Base-by-base conservation (phyloP, 2,329 filamentous ascomycete genomes). In the Neonectria punicea region DNA sequence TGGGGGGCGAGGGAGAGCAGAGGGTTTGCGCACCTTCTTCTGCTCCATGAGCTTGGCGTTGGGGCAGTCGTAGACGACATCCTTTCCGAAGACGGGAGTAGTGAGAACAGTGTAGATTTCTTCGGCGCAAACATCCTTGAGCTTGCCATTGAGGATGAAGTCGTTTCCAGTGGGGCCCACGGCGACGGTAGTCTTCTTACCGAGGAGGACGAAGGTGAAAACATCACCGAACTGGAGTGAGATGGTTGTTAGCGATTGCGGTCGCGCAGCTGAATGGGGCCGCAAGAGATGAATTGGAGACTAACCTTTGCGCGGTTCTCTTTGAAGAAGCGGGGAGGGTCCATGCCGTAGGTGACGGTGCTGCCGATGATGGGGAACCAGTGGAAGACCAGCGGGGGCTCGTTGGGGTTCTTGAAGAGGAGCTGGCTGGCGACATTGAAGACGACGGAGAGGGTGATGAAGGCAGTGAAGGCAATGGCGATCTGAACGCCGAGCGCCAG, bases 1-100 rank as follows among this genome's bases (percentile, higher is more conserved):
- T 18, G 32, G 55, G 18, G 39, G 22, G 16, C 18, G 18, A 10
- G 32, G 6, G 9, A 30, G 5, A 20, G 25, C 25, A 44, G 36
- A 25, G 36, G 6, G 14, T 39, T 65, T 58, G 64, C 81, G 67
- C 78, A 94, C 92, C 89, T 95, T 96, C 85, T 97, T 97, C 85
- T 97, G 93, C 83, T 97, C 93, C 93, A 97, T 97, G 76, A 97
- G 87, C 82, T 97, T 97, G 63, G 93, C 86, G 78, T 97, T 97
- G 46, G 93, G 93, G 81, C 93, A 96, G 78, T 97, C 93, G 77
- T 97, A 97, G 58, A 97, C 92, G 28, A 97, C 93, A 81, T 94
- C 91, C 73, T 89, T 90, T 71, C 93, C 93, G 77, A 97, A 97
- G 53, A 90, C 88, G 25, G 88, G 88, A 22, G 87, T 89, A 7